Percentiles rank a stretch among this genome's conserved stretches.
phyloP scores from a whole-genome alignment of 2,329 filamentous ascomycete genomes.

The Botrytis hyacinthi region DNA sequence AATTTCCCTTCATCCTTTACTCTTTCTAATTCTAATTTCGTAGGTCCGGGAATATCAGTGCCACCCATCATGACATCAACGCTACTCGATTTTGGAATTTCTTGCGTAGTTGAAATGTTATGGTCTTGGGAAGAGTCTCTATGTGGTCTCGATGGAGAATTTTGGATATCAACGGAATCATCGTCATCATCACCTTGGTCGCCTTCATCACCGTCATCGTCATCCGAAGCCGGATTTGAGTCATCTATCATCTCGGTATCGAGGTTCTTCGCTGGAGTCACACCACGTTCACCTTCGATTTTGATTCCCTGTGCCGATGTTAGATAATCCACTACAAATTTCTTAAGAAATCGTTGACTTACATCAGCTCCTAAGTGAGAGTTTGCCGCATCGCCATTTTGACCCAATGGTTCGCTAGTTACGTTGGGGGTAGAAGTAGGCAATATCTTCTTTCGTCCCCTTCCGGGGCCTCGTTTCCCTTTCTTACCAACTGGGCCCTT shows the following conservation, averaged over 20 bases:
- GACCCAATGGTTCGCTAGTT: constrained; percentile 28
- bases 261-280: constrained; percentile 28
- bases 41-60: constrained; percentile 21
- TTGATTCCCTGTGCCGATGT: constrained; percentile 30
- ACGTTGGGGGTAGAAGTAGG: constrained; percentile 25
- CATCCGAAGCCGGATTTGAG: constrained; percentile 34
- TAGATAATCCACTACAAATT: constrained; percentile 4
- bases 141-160: constrained; percentile 36
- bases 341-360: constrained; percentile 21
- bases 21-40: constrained; percentile 25
- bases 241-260: constrained; percentile 40
- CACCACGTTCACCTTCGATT: constrained; percentile 26
- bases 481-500: constrained; percentile 60
- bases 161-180: constrained; percentile 41
- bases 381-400: constrained; percentile 16
- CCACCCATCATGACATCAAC: constrained; percentile 26
- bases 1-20: constrained; percentile 27
- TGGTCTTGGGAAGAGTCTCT: constrained; percentile 25
- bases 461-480: constrained; percentile 75
- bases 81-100: constrained; percentile 22
- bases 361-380: constrained; percentile 29
- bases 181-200: constrained; percentile 47
- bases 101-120: constrained; percentile 4
- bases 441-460: constrained; percentile 66
- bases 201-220: constrained; percentile 35